Conservation (phyloP, 352 stramenopile genomes). For the Pythium phragmiticola region DNA sequence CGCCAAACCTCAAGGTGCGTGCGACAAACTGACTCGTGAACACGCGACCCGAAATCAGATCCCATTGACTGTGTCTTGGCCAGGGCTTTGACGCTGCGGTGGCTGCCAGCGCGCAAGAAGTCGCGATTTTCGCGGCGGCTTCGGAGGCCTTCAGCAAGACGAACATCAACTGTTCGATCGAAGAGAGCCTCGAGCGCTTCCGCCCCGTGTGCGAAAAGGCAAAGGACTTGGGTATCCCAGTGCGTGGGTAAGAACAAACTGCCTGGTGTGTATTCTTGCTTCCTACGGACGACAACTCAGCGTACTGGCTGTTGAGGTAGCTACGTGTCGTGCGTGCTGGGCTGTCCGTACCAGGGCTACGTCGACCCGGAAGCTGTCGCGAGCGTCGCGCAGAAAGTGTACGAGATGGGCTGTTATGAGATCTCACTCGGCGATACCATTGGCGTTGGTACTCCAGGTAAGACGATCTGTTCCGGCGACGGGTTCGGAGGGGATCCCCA, state of each 20-base stretch:
- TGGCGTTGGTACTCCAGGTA: slow-evolving; percentile 88
- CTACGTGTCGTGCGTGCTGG: slow-evolving; percentile 97
- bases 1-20: slow-evolving; percentile 90
- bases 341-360: slow-evolving; percentile 94
- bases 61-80: neutral
- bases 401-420: slow-evolving; percentile 95
- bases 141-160: slow-evolving; percentile 94
- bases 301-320: slow-evolving; percentile 23
- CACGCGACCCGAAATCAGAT: neutral
- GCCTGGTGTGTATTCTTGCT: neutral
- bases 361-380: slow-evolving; percentile 86
- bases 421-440: slow-evolving; percentile 95
- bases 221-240: slow-evolving; percentile 69
- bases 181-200: slow-evolving; percentile 94
- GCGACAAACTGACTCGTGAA: neutral
- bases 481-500: neutral
- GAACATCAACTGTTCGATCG: slow-evolving; percentile 98
- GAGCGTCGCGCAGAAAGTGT: slow-evolving; percentile 74
- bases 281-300: neutral
- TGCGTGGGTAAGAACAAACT: slow-evolving; percentile 71
- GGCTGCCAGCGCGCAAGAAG: slow-evolving; percentile 84
- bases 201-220: slow-evolving; percentile 86
- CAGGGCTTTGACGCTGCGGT: slow-evolving; percentile 88
- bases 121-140: slow-evolving; percentile 95
- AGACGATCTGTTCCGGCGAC: neutral